A percentile compares a stretch with the other conserved stretches of the same genome.
Conservation (phyloP, 441 rosid genomes). For the Pelargonium citronellum region DNA sequence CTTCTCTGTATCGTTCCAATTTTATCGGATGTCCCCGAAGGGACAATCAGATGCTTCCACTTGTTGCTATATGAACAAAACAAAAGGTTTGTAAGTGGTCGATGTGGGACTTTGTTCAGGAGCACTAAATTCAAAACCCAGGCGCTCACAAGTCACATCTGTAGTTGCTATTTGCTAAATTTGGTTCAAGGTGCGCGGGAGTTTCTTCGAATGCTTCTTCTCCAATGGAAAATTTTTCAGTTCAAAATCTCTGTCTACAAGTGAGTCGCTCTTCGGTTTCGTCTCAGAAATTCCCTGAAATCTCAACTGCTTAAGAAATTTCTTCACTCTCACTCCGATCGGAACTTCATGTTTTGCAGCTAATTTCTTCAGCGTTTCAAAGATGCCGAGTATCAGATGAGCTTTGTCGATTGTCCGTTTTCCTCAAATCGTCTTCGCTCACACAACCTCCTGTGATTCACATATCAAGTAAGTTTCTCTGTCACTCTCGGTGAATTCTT, state of each 20-base stretch:
- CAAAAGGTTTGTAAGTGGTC: neutral
- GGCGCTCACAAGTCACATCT: neutral
- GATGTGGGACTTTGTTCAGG: neutral
- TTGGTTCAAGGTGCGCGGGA: neutral
- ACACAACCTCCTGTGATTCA: conserved; percentile 29
- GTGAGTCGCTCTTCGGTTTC: conserved; percentile 25
- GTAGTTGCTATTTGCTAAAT: neutral
- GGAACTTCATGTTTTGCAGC: conserved; percentile 33
- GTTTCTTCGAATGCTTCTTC: neutral
- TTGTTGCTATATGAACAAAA: neutral
- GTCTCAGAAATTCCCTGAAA: neutral
- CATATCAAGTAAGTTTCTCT: conserved; percentile 45
- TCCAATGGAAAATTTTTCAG: conserved; percentile 34
- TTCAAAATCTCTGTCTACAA: conserved; percentile 39
- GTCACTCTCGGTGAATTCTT: conserved; percentile 3
- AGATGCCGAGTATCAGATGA: conserved; percentile 63
- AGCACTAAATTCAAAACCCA: neutral
- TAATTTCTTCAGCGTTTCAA: conserved; percentile 59
- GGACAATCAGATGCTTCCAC: neutral
- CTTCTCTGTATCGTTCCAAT: conserved; percentile 15
- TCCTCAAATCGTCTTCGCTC: conserved; percentile 35
- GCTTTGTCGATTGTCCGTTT: conserved; percentile 59
- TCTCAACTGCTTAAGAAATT: neutral
- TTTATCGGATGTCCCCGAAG: conserved; percentile 18
- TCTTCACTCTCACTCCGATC: neutral